Evolutionary conservation across 371 early-diverging fungal genomes (phyloP).

Genomic region (Syncephalis plumigaleata): DNA sequence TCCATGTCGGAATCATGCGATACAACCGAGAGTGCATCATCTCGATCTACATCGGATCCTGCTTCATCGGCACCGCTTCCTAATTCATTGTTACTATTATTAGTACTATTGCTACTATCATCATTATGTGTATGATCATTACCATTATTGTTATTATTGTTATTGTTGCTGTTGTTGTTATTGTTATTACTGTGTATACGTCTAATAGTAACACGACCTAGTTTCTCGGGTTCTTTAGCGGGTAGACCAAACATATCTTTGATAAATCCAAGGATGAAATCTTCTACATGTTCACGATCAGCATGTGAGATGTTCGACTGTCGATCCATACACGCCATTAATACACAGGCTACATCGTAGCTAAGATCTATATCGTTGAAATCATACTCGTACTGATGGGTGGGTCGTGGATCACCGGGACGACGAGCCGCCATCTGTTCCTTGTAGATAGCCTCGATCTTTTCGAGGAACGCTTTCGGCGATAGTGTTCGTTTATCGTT

Average conservation of each 20-base stretch:
- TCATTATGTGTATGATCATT: conserved; percentile 28
- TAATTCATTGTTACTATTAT: conserved; percentile 8
- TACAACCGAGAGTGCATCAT: no score
- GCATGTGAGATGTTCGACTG: conserved; percentile 30
- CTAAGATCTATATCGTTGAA: conserved; percentile 42
- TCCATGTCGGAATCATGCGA: no score
- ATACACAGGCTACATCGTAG: conserved; percentile 39
- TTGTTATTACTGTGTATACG: conserved; percentile 15
- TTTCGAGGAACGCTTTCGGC: conserved; percentile 54
- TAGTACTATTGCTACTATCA: conserved; percentile 13
- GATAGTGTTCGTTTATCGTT: conserved; percentile 73
- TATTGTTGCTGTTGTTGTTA: conserved; percentile 16
- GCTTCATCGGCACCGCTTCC: conserved; percentile 11
- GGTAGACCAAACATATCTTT: conserved; percentile 40
- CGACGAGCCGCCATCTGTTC: conserved; percentile 20
- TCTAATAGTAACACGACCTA: conserved; percentile 11
- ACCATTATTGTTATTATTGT: conserved; percentile 11
- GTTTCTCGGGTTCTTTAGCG: conserved; percentile 7
- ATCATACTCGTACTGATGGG: conserved; percentile 39
- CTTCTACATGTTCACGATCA: conserved; percentile 50
- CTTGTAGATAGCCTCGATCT: conserved; percentile 62
- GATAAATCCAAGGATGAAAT: conserved; percentile 58
- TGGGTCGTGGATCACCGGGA: conserved; percentile 12
- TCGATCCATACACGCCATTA: conserved; percentile 27
- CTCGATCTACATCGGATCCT: no score